Evolutionary conservation across 192 early-diverging fungal species (phyloP).

Genomic region (Backusella morwellensis): DNA sequence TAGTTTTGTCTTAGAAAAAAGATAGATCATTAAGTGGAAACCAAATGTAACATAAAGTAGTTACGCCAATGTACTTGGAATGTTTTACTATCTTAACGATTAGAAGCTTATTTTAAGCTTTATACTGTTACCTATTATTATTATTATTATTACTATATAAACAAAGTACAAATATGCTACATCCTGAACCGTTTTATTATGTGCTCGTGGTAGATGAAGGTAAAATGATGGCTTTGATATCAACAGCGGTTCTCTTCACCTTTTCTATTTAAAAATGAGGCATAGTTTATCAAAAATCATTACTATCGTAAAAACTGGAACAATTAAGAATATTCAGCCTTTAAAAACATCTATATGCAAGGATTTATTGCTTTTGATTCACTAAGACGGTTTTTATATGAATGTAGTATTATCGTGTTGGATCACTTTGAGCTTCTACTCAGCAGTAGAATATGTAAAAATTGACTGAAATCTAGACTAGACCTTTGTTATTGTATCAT

Average conservation of each 20-base stretch:
- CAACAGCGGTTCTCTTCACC: too few species aligned
- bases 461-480: not conserved
- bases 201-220: not conserved
- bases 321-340: not conserved
- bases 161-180: too few species aligned
- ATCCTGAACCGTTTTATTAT: not conserved
- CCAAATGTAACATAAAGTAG: not conserved
- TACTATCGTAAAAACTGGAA: too few species aligned
- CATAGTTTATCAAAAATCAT: too few species aligned
- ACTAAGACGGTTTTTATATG: not conserved
- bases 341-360: not conserved
- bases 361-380: not conserved
- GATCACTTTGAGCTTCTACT: not conserved
- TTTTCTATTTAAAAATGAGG: too few species aligned
- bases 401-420: not conserved
- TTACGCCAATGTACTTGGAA: not conserved
- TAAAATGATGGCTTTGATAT: not conserved
- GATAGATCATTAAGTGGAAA: not conserved
- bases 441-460: not conserved
- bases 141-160: not conserved
- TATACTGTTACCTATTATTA: not conserved
- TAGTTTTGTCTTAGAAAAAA: not conserved
- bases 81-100: constrained; percentile 4
- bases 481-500: not conserved
- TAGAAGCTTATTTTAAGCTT: not conserved